These are phyloP conservation scores for Albizia julibrissin DNA, from an alignment of 306 rosid genomes.

Conservation along the genomic window DNA sequence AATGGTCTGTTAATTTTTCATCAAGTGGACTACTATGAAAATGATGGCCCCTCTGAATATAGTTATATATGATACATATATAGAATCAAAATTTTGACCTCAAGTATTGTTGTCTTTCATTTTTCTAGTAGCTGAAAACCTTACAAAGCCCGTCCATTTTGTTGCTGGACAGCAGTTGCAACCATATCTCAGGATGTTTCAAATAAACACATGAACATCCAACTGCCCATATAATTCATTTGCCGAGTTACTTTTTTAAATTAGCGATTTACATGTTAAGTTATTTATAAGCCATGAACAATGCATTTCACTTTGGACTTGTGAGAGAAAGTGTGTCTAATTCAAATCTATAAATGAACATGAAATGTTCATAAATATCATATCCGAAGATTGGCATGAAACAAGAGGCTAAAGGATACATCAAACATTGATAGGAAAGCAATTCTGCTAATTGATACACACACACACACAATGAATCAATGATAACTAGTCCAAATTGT, in stretches of 20 bases:
- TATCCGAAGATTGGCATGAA: not conserved
- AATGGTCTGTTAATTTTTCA: slow-evolving; percentile 40
- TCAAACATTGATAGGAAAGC: not conserved
- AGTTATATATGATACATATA: slow-evolving; percentile 28
- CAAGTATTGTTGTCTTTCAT: slow-evolving; percentile 31
- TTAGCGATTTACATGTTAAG: not conserved
- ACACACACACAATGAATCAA: not conserved
- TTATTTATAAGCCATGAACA: too few species aligned
- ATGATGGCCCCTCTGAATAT: slow-evolving; percentile 20
- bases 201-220: slow-evolving; percentile 5
- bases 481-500: slow-evolving; percentile 39
- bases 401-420: not conserved
- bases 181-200: slow-evolving; percentile 30
- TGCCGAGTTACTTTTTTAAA: not conserved
- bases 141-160: slow-evolving; percentile 30
- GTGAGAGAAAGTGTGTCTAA: not conserved
- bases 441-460: not conserved
- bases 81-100: slow-evolving; percentile 31
- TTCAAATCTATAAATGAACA: not conserved
- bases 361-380: not conserved
- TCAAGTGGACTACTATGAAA: slow-evolving; percentile 34
- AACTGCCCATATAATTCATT: not conserved
- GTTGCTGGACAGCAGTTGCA: not conserved
- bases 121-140: slow-evolving; percentile 1
- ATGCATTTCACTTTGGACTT: too few species aligned